Evolutionary conservation across 1,284 basidiomycete genomes (phyloP).

Genomic region (Leucoagaricus sp.): DNA sequence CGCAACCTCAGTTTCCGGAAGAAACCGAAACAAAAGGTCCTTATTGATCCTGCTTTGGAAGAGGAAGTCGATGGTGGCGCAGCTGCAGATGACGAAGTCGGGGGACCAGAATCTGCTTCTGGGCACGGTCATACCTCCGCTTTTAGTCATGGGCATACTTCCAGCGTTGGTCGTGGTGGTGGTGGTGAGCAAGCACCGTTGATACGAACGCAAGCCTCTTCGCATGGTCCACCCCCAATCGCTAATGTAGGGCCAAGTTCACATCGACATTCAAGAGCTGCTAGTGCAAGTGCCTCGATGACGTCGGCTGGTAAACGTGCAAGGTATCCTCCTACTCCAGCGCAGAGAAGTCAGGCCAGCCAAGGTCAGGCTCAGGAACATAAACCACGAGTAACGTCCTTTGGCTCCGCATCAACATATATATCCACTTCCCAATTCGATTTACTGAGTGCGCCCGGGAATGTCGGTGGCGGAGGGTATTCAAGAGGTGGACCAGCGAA

Average conservation of each 20-base stretch:
- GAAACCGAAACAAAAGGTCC: slow-evolving; percentile 26
- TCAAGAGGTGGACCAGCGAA: slow-evolving; percentile 14
- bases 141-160: not conserved
- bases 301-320: not conserved
- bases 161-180: not conserved
- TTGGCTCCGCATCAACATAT: slow-evolving; percentile 32
- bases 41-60: slow-evolving; percentile 33
- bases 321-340: not conserved
- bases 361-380: slow-evolving; percentile 5
- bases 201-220: not conserved
- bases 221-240: not conserved
- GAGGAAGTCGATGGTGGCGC: no score
- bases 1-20: slow-evolving; percentile 34
- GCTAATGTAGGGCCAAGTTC: not conserved
- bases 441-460: slow-evolving; percentile 25
- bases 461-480: not conserved
- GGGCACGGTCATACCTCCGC: slow-evolving; percentile 3
- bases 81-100: not conserved
- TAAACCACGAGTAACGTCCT: slow-evolving; percentile 11
- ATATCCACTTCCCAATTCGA: slow-evolving; percentile 34
- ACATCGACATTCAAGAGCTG: slow-evolving; percentile 6
- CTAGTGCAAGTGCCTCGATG: not conserved
- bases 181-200: not conserved
- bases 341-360: not conserved
- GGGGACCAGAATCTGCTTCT: slow-evolving; percentile 5